Conservation (phyloP, 2,329 filamentous ascomycete species). For the Allantophomopsis lycopodina region DNA sequence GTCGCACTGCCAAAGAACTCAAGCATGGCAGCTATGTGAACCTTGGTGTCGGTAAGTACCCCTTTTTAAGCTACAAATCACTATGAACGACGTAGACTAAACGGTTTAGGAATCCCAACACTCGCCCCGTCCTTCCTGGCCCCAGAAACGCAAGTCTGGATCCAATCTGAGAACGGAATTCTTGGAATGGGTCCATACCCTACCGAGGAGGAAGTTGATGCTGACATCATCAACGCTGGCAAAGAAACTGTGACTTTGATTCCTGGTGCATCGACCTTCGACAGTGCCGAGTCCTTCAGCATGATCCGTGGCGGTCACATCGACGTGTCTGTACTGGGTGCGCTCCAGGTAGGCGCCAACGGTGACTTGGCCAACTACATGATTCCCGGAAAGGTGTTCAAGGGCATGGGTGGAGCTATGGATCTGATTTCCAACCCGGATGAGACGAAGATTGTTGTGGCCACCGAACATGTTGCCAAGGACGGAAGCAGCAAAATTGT, state of each 20-base stretch:
- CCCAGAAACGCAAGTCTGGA: constrained; percentile 56
- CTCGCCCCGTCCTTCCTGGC: constrained; percentile 69
- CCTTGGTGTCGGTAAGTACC: constrained; percentile 52
- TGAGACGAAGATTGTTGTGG: constrained; percentile 58
- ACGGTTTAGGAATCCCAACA: constrained; percentile 62
- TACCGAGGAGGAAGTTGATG: constrained; percentile 54
- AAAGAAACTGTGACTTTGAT: constrained; percentile 78
- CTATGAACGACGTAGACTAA: no score
- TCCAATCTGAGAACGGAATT: constrained; percentile 80
- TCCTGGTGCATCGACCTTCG: constrained; percentile 64
- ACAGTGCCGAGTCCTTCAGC: constrained; percentile 68
- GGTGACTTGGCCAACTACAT: constrained; percentile 84
- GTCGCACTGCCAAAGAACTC: constrained; percentile 66
- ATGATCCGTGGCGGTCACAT: constrained; percentile 83
- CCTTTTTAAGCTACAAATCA: no score
- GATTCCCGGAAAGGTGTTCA: constrained; percentile 77
- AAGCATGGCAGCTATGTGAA: constrained; percentile 70
- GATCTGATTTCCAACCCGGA: constrained; percentile 60
- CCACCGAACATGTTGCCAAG: constrained; percentile 57
- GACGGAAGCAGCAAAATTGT: constrained; percentile 55
- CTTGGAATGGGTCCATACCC: constrained; percentile 76
- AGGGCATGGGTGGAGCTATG: constrained; percentile 77
- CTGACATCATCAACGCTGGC: constrained; percentile 74
- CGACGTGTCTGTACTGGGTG: constrained; percentile 71
- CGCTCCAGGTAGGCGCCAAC: constrained; percentile 64